phyloP scores from a whole-genome alignment of 2,329 filamentous ascomycete genomes.

The Fonsecaea erecta region DNA sequence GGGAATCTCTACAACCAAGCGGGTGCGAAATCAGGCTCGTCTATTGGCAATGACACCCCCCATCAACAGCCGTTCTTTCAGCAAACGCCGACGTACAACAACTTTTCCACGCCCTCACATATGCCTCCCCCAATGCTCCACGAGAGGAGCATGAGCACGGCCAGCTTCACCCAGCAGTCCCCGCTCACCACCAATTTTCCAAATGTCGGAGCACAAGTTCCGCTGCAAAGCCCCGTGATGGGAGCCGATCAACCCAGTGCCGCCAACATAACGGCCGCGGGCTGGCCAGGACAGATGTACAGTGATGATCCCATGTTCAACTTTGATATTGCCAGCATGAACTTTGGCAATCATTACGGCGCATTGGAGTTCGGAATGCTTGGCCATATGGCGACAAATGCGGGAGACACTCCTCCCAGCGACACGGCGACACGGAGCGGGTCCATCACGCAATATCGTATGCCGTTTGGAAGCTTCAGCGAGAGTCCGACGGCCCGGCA shows the following conservation, averaged over 20 bases:
- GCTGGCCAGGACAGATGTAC: conserved; percentile 67
- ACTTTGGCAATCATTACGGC: conserved; percentile 95
- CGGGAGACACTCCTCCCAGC: conserved; percentile 75
- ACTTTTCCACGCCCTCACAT: conserved; percentile 48
- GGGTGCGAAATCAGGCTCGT: conserved; percentile 44
- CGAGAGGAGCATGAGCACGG: conserved; percentile 49
- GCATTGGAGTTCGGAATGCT: conserved; percentile 96
- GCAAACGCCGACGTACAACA: conserved; percentile 37
- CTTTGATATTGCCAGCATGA: conserved; percentile 90
- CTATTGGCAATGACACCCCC: conserved; percentile 41
- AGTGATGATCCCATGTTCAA: conserved; percentile 88
- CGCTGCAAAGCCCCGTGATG: conserved; percentile 47
- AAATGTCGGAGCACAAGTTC: conserved; percentile 52
- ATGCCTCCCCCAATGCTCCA: conserved; percentile 53
- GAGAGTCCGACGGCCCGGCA: conserved; percentile 52
- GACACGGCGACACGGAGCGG: conserved; percentile 59
- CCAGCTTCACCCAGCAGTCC: conserved; percentile 70
- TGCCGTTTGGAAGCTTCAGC: conserved; percentile 46
- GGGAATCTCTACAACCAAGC: conserved; percentile 63
- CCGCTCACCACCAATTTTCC: conserved; percentile 74
- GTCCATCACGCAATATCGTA: conserved; percentile 51
- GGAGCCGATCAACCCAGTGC: conserved; percentile 46
- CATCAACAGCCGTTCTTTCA: conserved; percentile 50
- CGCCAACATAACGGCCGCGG: conserved; percentile 24
- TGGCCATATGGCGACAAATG: conserved; percentile 91